Base-by-base conservation (phyloP, 306 rosid species). In the Begonia peltatifolia region DNA sequence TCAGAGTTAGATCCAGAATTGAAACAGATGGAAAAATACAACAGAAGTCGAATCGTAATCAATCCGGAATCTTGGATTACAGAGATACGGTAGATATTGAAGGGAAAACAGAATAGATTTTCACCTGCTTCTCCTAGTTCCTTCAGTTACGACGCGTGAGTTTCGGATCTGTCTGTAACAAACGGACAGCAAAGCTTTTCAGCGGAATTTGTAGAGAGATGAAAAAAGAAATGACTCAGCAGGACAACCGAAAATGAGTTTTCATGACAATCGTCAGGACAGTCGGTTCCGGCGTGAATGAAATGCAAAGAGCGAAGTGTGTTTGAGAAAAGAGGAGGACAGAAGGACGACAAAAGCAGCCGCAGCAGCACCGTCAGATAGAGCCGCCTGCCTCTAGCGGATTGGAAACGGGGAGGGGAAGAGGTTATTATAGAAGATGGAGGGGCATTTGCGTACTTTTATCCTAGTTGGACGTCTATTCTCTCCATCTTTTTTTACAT, bases 351-450 rank as follows among this genome's bases (percentile, higher is more conserved):
- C n/a, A n/a, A n/a, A n/a, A n/a, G n/a, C n/a, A n/a, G n/a, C n/a
- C n/a, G n/a, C n/a, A n/a, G 55, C 36, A 58, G 73, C 54, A 59
- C 14, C 56, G 63, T 41, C n/a, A 16, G 18, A 54, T 18, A 58
- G 66, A 5, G 38, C 38, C 53, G 46, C 22, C 47, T 55, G 67
- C 42, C 62, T 60, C n/a, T 6, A 63, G 73, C 53, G 67, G 74
- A 76, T 2, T 10, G 35, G 8, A 25, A 38, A 49, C 5, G 72
- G 53, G 74, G 53, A 50, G 69, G 38, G 60, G 66, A 47, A 12
- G 35, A 56, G 41, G 51, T 74, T 44, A 3, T 67, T 87, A 86
- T 81, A 71, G 86, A 50, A 25, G 47, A 72, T 62, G 46, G 1
- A 9, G 18, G 57, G 23, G 16, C 46, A 49, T 12, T 41, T 56